phyloP scores from a whole-genome alignment of 2,329 filamentous ascomycete species.

The Alternaria angustiovoidea region DNA sequence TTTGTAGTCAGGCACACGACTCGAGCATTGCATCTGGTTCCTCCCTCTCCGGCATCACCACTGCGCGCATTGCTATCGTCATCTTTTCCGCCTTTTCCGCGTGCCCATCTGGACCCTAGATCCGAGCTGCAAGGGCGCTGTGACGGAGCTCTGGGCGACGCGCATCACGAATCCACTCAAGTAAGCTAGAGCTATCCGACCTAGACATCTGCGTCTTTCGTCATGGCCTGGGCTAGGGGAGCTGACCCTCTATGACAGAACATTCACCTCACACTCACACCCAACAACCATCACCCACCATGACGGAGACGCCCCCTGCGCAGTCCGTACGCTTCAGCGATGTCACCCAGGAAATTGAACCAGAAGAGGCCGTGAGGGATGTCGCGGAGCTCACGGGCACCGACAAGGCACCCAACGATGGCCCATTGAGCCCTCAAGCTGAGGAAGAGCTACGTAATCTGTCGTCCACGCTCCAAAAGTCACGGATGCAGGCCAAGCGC shows the following conservation, averaged over 20 bases:
- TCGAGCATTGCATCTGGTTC: slow-evolving; percentile 10
- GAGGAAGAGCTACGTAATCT: slow-evolving; percentile 74
- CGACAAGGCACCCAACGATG: slow-evolving; percentile 29
- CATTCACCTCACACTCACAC: slow-evolving; percentile 7
- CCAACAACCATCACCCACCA: slow-evolving; percentile 23
- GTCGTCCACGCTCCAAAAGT: slow-evolving; percentile 74
- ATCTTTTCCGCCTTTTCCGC: slow-evolving; percentile 17
- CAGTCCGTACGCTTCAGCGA: slow-evolving; percentile 53
- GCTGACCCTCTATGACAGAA: slow-evolving; percentile 21
- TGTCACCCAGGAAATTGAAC: slow-evolving; percentile 51
- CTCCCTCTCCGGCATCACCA: slow-evolving; percentile 8
- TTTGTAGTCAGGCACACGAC: slow-evolving; percentile 21
- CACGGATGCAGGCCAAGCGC: slow-evolving; percentile 80
- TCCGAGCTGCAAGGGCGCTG: slow-evolving; percentile 10
- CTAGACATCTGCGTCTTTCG: slow-evolving; percentile 30
- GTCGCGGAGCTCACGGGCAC: slow-evolving; percentile 40
- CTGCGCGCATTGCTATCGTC: slow-evolving; percentile 5
- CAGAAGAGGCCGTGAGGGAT: slow-evolving; percentile 43
- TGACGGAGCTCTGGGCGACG: slow-evolving; percentile 19
- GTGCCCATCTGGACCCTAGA: slow-evolving; percentile 15
- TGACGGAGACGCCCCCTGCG: slow-evolving; percentile 34
- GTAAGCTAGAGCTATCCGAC: slow-evolving; percentile 31
- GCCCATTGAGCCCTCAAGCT: slow-evolving; percentile 53
- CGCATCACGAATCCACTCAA: slow-evolving; percentile 18
- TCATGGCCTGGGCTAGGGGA: slow-evolving; percentile 24